Evolutionary conservation across 2,329 filamentous ascomycete species (phyloP), one percentile per base, ranked within the genome.

Genomic region (Pseudogymnoascus sp.): DNA sequence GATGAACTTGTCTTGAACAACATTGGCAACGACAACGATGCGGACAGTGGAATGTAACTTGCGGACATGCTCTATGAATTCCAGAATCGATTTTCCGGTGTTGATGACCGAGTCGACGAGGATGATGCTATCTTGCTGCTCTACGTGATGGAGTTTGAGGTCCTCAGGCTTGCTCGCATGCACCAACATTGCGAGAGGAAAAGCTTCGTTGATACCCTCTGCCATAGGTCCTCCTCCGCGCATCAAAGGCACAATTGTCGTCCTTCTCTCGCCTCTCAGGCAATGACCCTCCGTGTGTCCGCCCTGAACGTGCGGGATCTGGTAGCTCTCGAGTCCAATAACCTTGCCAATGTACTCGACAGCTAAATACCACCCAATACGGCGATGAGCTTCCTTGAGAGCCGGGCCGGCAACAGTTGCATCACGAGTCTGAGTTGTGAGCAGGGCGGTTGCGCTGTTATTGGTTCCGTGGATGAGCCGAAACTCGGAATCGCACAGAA

Each of bases 21-120:
- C 43, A 25, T 49, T 49, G 43, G 65, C 11, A 43, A 86, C 75
- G 0, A 86, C 74, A 1, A 85, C 74, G 52, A 88, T 79, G n/a
- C 72, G 74, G 38, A 83, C 70, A 3, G 64, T 66, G 0, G 69
- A 31, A 62, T 77, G 23, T 0, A 81, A 58, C 0, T 62, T 65
- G 5, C 79, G 78, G n/a, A 87, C 72, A 18, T 74, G 77, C 25
- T 75, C 33, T 14, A 84, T 72, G 66, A 84, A 85, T 1, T 79
- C 69, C 1, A 78, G 63, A 4, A 84, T 68, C 0, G 80, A 78
- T 60, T 76, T 77, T 4, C 85, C 83, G 31, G 68, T 84, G 65
- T 88, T 86, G n/a, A 87, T 71, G 1, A 87, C 83, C 0, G 81
- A 84, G 68, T 87, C 85, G 1, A 87, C 83, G 3, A 88, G 70